These are phyloP conservation scores for Angomonas deanei DNA, from an alignment of 208 protist species.

Conservation along the genomic window DNA sequence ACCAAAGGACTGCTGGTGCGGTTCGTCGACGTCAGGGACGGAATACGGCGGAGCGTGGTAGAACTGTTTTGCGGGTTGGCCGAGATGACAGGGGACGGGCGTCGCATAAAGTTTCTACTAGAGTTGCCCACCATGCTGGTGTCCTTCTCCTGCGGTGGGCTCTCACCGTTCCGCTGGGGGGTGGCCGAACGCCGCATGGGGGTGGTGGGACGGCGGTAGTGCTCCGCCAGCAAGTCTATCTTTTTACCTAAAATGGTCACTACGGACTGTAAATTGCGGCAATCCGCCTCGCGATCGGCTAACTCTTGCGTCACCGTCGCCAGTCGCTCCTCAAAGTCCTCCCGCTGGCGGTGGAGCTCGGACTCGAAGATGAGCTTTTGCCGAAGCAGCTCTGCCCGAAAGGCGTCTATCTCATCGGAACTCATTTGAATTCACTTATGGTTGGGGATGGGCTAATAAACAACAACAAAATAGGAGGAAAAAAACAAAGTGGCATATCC, in stretches of 20 bases:
- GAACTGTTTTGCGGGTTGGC: background rate
- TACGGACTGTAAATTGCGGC: conserved; percentile 83
- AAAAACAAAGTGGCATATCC: too few species aligned
- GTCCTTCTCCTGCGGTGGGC: background rate
- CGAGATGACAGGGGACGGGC: conserved; percentile 27
- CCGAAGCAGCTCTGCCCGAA: conserved; percentile 79
- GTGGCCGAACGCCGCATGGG: conserved; percentile 32
- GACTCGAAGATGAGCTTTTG: conserved; percentile 88
- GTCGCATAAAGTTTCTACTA: conserved; percentile 17
- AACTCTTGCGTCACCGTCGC: conserved; percentile 52
- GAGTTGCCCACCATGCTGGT: background rate
- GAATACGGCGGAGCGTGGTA: background rate
- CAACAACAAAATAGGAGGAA: too few species aligned
- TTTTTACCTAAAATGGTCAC: conserved; percentile 86
- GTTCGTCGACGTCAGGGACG: conserved; percentile 20
- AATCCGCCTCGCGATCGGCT: conserved; percentile 82
- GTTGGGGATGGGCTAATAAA: too few species aligned
- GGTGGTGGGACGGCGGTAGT: conserved; percentile 26
- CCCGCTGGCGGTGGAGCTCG: conserved; percentile 76
- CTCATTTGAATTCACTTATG: too few species aligned
- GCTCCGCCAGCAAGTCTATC: conserved; percentile 54
- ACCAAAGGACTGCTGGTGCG: conserved; percentile 35
- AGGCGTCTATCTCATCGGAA: conserved; percentile 69
- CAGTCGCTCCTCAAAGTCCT: conserved; percentile 70
- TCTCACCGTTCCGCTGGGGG: conserved; percentile 4